Evolutionary conservation across 2,329 filamentous ascomycete genomes (phyloP), one percentile per base, ranked within the genome.

Genomic region (Leptographium wingfieldii): DNA sequence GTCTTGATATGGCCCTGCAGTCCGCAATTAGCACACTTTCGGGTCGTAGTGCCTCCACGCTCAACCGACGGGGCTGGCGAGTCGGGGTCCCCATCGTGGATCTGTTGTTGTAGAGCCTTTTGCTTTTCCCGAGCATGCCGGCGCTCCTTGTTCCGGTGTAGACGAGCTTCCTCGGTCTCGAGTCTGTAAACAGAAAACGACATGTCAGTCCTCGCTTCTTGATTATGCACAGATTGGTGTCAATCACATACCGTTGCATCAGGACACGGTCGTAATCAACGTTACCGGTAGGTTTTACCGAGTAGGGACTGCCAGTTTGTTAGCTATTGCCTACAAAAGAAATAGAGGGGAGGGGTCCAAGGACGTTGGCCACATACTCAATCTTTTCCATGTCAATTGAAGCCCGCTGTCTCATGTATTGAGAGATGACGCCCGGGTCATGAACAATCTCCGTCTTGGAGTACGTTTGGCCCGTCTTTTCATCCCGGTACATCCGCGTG

Each of bases 1-100:
- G 92, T 97, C 75, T 96, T 96, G 78, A 99, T 99, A 70, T 99
- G 94, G 38, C 94, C 94, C 59, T 95, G 88, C 72, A 94, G 88
- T 57, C 94, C 94, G 74, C 94, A 99, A 73, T 96, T 97, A 66
- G 94, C 94, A 75, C 94, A 99, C 76, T 97, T 97, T 68, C 95
- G 82, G 40, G 87, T 87, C 60, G 90, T 95, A 63, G 86, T 84
- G 63, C 86, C 84, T 55, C 79, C 75, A 68, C 83, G 81, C 69
- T 80, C 80, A 56, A 73, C 68, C 33, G 72, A 69, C 33, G 73
- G 70, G 61, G 79, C 79, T 29, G 80, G 80, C 35, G 80, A 82
- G 55, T 71, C 76, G 43, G 77, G 76, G 57, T 77, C 78, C 57
- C 73, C 75, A 51, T 69, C 66, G 62, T 69, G 72, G 55, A 67